These are phyloP conservation scores for Microascus cirrosus DNA, from an alignment of 2,329 filamentous ascomycete species.

Conservation along the genomic window DNA sequence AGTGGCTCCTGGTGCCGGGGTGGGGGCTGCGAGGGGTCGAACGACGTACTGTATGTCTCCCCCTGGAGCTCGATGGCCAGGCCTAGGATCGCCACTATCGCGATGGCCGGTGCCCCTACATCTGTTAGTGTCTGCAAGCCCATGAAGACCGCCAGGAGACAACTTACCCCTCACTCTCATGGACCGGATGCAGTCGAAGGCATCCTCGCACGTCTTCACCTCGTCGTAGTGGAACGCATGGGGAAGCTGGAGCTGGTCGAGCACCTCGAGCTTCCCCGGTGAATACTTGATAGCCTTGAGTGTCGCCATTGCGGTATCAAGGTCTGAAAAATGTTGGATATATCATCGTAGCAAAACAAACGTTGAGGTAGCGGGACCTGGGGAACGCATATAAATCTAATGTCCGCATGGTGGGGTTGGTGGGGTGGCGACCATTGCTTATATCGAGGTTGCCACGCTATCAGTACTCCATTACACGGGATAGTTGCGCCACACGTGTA, in stretches of 20 bases:
- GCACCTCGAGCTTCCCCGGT: constrained; percentile 60
- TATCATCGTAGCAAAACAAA: background rate
- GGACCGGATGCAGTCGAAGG: constrained; percentile 70
- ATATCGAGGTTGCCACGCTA: background rate
- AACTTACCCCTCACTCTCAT: constrained; percentile 57
- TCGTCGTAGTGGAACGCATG: constrained; percentile 71
- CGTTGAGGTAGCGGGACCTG: background rate
- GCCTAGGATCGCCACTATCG: constrained; percentile 87
- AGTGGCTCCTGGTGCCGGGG: background rate
- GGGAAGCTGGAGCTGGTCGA: constrained; percentile 74
- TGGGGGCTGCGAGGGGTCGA: constrained; percentile 4
- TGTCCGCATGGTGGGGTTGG: background rate
- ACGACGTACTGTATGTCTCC: constrained; percentile 32
- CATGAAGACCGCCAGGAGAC: background rate
- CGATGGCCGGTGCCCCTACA: constrained; percentile 70
- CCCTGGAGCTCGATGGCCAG: constrained; percentile 74
- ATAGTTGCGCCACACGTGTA: background rate
- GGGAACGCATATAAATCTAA: background rate
- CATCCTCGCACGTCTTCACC: constrained; percentile 59
- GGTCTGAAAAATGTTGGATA: background rate
- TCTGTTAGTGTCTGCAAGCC: background rate
- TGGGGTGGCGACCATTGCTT: background rate
- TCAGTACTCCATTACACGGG: background rate
- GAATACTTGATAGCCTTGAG: constrained; percentile 71
- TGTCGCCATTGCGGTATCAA: constrained; percentile 29